Conservation (phyloP, 2,329 filamentous ascomycete species). For the Fusarium equiseti region DNA sequence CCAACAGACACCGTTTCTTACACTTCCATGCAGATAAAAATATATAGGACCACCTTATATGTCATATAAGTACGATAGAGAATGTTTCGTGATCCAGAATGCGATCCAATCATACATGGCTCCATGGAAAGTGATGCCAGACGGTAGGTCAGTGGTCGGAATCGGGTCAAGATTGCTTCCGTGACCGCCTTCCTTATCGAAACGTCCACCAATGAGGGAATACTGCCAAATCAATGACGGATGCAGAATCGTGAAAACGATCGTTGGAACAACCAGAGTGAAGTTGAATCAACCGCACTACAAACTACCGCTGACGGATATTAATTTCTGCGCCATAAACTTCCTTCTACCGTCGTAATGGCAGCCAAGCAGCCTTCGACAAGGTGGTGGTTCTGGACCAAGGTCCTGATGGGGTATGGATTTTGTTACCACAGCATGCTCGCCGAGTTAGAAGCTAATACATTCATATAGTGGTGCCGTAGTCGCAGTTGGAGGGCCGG, state of each 20-base stretch:
- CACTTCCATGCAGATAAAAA: not conserved
- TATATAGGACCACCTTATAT: not conserved
- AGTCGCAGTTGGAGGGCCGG: constrained; percentile 86
- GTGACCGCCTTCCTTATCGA: constrained; percentile 45
- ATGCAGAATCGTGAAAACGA: constrained; percentile 46
- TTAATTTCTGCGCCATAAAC: not conserved
- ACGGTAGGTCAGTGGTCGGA: not conserved
- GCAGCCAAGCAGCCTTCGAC: constrained; percentile 58
- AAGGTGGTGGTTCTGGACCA: constrained; percentile 71
- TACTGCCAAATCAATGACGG: constrained; percentile 51
- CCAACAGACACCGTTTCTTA: not conserved
- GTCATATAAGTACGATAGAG: not conserved
- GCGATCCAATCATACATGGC: not conserved
- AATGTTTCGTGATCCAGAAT: not conserved
- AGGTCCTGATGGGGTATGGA: constrained; percentile 78
- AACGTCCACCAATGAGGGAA: constrained; percentile 20
- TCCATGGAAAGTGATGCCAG: not conserved
- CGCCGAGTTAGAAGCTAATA: constrained; percentile 24
- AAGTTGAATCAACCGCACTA: constrained; percentile 6
- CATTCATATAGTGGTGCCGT: constrained; percentile 69
- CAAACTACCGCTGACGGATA: not conserved
- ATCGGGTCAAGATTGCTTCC: constrained; percentile 31
- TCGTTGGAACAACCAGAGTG: constrained; percentile 44
- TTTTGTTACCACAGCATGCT: constrained; percentile 24
- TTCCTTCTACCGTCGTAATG: constrained; percentile 37